Percentiles rank a stretch among this genome's conserved stretches.
Conservation (phyloP, 148 eudicot species). For the Amaranthus hypochondriacus region DNA sequence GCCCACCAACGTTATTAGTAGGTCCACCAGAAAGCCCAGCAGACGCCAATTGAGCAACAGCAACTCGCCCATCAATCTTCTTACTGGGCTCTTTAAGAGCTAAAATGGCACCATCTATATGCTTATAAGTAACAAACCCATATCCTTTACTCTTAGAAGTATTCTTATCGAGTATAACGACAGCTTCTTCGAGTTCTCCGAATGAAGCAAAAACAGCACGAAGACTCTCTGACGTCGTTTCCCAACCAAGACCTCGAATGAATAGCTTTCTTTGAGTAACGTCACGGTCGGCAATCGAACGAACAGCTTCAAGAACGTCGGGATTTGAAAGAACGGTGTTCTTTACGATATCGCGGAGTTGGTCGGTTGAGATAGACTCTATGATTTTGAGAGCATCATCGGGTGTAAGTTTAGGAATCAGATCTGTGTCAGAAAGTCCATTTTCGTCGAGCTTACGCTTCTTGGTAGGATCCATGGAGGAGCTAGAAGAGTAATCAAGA, state of each 20-base stretch:
- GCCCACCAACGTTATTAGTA: background rate
- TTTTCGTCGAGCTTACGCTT: constrained; percentile 82
- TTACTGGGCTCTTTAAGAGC: constrained; percentile 74
- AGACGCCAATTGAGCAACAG: constrained; percentile 53
- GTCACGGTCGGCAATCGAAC: constrained; percentile 61
- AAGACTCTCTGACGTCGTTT: constrained; percentile 60
- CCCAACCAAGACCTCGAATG: constrained; percentile 74
- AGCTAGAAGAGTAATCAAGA: background rate
- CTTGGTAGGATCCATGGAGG: constrained; percentile 56
- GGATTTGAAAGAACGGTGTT: constrained; percentile 42
- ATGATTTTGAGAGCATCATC: constrained; percentile 57
- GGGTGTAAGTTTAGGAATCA: constrained; percentile 27
- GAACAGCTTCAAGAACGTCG: constrained; percentile 58
- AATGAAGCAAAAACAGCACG: constrained; percentile 33
- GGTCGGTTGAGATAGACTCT: constrained; percentile 53
- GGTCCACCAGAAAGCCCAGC: constrained; percentile 37
- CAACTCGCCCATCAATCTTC: constrained; percentile 66
- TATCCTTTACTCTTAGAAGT: constrained; percentile 65
- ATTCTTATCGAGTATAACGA: constrained; percentile 58
- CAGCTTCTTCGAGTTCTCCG: constrained; percentile 72
- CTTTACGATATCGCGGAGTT: constrained; percentile 53
- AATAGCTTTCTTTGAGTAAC: constrained; percentile 60
- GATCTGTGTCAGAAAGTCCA: constrained; percentile 28
- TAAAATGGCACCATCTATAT: constrained; percentile 58
- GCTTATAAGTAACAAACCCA: constrained; percentile 61